Evolutionary conservation across 2,329 filamentous ascomycete species (phyloP), one percentile per base, ranked within the genome.

Genomic region (Aspergillus calidoustus): DNA sequence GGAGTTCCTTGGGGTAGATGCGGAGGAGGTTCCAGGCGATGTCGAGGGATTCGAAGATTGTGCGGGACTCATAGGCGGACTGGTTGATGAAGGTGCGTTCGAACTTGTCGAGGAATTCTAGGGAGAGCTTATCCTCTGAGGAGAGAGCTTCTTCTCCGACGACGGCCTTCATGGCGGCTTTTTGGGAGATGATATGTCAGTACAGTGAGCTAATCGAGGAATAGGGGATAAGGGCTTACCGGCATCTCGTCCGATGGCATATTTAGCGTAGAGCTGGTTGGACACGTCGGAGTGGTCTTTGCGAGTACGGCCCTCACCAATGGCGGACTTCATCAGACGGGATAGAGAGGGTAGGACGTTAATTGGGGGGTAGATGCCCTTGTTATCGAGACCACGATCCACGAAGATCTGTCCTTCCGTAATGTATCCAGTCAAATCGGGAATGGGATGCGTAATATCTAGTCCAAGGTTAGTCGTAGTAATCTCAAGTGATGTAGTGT

Each of bases 271-370:
- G 68, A 99, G 87, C 85, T 99, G 95, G 85, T 99, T 99, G 70
- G 95, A 99, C 54, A 99, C 95, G 81, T 99, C 95, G 71, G 92
- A 92, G 81, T 99, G 95, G 74, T 99, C 96, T 80, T 92, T 93
- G 73, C 95, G 91, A 28, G 95, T 99, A 86, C 93, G 94, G 68
- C 92, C 92, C 82, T 98, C 93, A 72, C 95, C 95, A 74, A 99
- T 99, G 78, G 95, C 95, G 74, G 95, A 99, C 82, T 99, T 99
- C 95, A 99, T 99, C 76, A 99, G 90, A 87, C 95, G 95, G 25
- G 95, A 99, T 44, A 99, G 90, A 52, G 95, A 99, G 25, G 95
- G 95, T 64, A 99, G 84, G 67, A 99, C 95, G 83, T 99, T 99
- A 84, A 99, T 99, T 22, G 95, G 95, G 57, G 95, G 95, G 84